Evolutionary conservation across 1,284 basidiomycete species (phyloP), one percentile per base, ranked within the genome.

Genomic region (Dichomitus squalens): DNA sequence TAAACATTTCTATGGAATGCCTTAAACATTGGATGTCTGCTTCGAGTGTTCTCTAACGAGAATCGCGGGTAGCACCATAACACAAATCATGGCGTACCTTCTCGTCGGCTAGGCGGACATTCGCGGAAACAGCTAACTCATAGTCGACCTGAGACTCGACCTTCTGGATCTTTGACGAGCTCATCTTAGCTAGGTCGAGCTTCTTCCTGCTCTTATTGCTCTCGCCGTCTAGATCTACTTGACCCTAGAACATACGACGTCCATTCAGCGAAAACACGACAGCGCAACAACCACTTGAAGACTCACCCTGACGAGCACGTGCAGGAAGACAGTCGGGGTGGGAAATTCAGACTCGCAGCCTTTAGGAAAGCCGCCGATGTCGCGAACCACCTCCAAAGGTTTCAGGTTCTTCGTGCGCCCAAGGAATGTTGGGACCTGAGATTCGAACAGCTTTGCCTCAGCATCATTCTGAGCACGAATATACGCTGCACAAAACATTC

Each of bases 361-460:
- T 1, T 84, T 78, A 0, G 96, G 95, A 40, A 99, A 82, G 52
- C 91, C 86, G 14, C 64, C 57, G 50, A 80, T 71, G 25, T 75
- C 66, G 9, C 76, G 69, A 36, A 88, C 79, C 52, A 89, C 78
- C 41, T 76, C 72, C 46, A 81, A 76, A 41, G 74, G 75, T 66
- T 92, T 92, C 75, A 93, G 92, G 20, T 95, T 95, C 76, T 98
- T 99, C 64, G 90, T 93, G 46, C 99, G 80, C 11, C 92, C 84
- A 14, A 85, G 75, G 58, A 97, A 90, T 11, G 95, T 95, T 0
- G 85, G 73, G 1, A 82, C 70, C 70, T 97, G 93, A 0, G 83
- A 79, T 64, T 85, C 76, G 66, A 98, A 85, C 27, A 96, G 78
- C 7, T 74, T 68, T 1, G 81, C 84, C 60, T 91, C 87, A 34